Evolutionary conservation across 1,284 basidiomycete species (phyloP).

Genomic region (Heliocybe sulcata): DNA sequence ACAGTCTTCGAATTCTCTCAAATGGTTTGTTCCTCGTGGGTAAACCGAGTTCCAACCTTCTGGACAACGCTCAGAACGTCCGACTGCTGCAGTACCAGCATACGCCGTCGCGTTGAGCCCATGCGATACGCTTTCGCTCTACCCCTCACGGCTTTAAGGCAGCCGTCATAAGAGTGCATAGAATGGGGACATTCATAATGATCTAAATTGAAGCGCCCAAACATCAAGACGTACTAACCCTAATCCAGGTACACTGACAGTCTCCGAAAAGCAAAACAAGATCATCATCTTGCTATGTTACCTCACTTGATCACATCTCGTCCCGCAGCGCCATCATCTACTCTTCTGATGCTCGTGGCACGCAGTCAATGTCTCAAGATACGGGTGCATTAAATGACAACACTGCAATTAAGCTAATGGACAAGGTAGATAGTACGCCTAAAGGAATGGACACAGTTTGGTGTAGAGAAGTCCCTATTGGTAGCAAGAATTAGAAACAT

Average conservation of each 20-base stretch:
- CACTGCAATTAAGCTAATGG: not conserved
- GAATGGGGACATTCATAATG: too few relatives aligned
- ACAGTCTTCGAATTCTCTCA: not conserved
- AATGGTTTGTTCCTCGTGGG: not conserved
- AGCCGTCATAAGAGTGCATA: not conserved
- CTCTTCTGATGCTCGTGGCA: not conserved
- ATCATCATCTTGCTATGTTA: not conserved
- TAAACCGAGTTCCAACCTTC: not conserved
- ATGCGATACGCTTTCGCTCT: not conserved
- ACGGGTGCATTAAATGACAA: not conserved
- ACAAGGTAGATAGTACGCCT: not conserved
- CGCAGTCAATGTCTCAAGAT: not conserved
- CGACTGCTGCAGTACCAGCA: not conserved
- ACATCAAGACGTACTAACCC: too few relatives aligned
- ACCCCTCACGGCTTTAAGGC: not conserved
- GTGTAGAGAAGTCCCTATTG: constrained; percentile 1
- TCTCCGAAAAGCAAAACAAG: not conserved
- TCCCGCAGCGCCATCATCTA: not conserved
- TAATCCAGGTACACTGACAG: too few relatives aligned
- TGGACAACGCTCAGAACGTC: not conserved
- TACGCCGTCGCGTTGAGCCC: not conserved
- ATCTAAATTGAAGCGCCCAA: too few relatives aligned
- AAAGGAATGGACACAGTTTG: constrained; percentile 2
- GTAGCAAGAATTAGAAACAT: not conserved
- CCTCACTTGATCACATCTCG: not conserved